Evolutionary conservation across 345 rosid species (phyloP), one percentile per base, ranked within the genome.

Genomic region (Odontarrhena argentea): DNA sequence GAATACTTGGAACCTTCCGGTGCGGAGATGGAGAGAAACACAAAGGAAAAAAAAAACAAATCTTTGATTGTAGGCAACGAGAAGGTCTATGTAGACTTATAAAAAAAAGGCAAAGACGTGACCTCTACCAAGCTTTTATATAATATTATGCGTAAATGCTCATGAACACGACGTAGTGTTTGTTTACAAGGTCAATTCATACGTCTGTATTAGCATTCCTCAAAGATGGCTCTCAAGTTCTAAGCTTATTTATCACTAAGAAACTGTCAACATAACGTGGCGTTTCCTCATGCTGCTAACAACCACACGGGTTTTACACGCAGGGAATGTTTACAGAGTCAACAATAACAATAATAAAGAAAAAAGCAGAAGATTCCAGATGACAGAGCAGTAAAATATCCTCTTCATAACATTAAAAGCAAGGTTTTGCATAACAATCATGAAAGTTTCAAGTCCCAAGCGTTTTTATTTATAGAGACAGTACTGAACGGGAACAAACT

Each of bases 31-130:
- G 50, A 30, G 43, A 52, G 1, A 56, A 37, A 56, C 26, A 35
- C n/a, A 59, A 42, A 11, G 4, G 12, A 4, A 55, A 49, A 59
- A 42, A 11, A 4, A 12, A 5, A 55, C 62, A 67, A 61, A 43
- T 70, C 34, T 45, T n/a, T 37, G 7, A 22, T 9, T 69, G 60
- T 4, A 41, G 46, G 46, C 28, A 60, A 34, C 6, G 50, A 47
- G 34, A 50, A 50, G n/a, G 47, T 34, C 30, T 43, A 52, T 44
- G 35, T 69, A 37, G 49, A 62, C 55, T 61, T 7, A 15, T 36
- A 32, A 42, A 54, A 46, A 55, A 22, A 48, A 18, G 22, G n/a
- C 40, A 71, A 63, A 65, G 76, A 73, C 76, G 76, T 73, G 76
- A 44, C 45, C 6, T 4, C 75, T 34, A 65, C 71, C 48, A 50